These are phyloP conservation scores for Asterella californica DNA, from an alignment of 225 moss, liverwort and hornwort genomes.

Conservation along the genomic window DNA sequence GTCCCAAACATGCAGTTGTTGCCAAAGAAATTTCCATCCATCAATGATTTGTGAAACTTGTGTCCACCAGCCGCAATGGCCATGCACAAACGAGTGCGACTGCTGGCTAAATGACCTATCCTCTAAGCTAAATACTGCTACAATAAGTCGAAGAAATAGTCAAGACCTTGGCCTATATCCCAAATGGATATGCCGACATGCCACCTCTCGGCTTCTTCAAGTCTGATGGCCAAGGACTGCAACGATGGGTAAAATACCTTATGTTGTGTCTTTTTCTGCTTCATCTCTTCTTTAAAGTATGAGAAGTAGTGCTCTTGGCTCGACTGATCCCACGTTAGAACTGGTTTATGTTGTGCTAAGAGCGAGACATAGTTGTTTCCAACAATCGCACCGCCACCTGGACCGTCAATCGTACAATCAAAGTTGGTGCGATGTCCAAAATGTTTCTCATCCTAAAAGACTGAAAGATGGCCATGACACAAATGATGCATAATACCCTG, in stretches of 20 bases:
- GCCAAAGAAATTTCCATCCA: no score
- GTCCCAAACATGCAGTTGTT: no score
- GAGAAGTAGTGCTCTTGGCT: constrained; percentile 75
- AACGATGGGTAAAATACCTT: constrained; percentile 80
- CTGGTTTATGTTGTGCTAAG: constrained; percentile 62
- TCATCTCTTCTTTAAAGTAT: constrained; percentile 43
- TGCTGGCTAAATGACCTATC: background rate
- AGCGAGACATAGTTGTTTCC: constrained; percentile 60
- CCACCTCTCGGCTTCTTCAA: constrained; percentile 52
- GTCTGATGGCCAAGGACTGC: constrained; percentile 60
- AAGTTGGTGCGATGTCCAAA: constrained; percentile 31
- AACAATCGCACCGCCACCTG: constrained; percentile 81
- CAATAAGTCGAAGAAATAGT: constrained; percentile 90
- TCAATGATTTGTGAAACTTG: no score
- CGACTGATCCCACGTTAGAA: constrained; percentile 59
- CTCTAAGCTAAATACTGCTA: constrained; percentile 11
- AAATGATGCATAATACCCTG: background rate
- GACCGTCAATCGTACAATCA: background rate
- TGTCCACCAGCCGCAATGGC: background rate
- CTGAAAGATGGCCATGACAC: background rate
- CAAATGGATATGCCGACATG: constrained; percentile 83
- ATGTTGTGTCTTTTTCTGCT: constrained; percentile 34
- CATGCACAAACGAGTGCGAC: background rate
- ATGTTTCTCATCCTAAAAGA: background rate
- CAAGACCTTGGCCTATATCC: constrained; percentile 96